These are phyloP conservation scores for Oleoguttula mirabilis DNA, from an alignment of 495 filamentous ascomycete genomes.

Conservation along the genomic window DNA sequence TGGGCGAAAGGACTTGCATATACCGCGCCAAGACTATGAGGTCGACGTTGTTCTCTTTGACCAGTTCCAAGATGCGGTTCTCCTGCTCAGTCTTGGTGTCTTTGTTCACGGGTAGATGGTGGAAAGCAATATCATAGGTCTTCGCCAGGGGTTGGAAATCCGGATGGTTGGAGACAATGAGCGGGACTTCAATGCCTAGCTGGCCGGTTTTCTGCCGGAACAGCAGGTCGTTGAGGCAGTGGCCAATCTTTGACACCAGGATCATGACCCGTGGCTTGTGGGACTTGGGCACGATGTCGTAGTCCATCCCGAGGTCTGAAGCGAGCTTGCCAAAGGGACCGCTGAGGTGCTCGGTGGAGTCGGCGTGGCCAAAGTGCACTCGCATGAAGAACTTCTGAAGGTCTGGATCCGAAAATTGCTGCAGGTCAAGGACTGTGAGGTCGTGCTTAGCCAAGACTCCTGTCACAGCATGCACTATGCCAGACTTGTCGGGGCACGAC, in stretches of 20 bases:
- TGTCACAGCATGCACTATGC: conserved; percentile 66
- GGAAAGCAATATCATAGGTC: conserved; percentile 59
- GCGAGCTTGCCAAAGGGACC: conserved; percentile 43
- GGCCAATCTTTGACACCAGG: conserved; percentile 72
- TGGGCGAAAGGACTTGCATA: conserved; percentile 68
- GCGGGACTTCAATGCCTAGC: conserved; percentile 54
- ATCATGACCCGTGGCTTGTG: conserved; percentile 59
- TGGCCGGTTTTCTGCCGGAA: conserved; percentile 54
- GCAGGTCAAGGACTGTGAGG: conserved; percentile 62
- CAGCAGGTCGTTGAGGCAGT: conserved; percentile 69
- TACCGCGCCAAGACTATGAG: conserved; percentile 67
- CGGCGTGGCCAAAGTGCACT: conserved; percentile 50
- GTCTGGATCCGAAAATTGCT: conserved; percentile 57
- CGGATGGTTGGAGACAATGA: conserved; percentile 62
- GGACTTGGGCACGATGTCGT: conserved; percentile 47
- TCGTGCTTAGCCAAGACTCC: conserved; percentile 52
- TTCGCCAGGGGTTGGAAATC: conserved; percentile 55
- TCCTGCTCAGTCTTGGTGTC: conserved; percentile 61
- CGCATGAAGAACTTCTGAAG: conserved; percentile 67
- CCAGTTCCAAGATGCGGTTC: conserved; percentile 49
- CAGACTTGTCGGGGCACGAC: conserved; percentile 61
- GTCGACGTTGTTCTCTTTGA: conserved; percentile 51
- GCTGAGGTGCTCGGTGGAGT: conserved; percentile 34
- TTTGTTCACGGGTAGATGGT: conserved; percentile 57
- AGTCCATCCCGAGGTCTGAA: conserved; percentile 45